Base-by-base conservation (phyloP, 768 basidiomycete genomes). In the Auriscalpium orientale region DNA sequence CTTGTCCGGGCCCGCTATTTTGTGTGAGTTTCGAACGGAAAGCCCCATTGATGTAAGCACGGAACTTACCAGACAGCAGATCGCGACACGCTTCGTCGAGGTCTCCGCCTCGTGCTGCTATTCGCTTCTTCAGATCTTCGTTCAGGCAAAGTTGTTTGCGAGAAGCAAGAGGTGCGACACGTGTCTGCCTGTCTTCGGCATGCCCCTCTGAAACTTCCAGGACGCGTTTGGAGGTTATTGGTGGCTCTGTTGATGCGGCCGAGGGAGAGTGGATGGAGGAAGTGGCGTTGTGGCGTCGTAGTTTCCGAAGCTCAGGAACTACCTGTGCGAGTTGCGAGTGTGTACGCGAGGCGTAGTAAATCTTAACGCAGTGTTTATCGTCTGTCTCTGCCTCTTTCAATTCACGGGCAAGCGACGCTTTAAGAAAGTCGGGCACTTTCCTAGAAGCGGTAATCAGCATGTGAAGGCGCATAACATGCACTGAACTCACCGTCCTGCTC, bases 291-390 rank as follows among this genome's bases (percentile, higher is more conserved):
- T 48, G 7, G 66, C 94, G 67, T 58, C 76, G 76, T n/a, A 95
- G 79, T 62, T 83, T 87, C 43, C 74, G 78, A 10, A 98, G 75
- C 66, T 99, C 97, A 4, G 88, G 86, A 16, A 94, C 76, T 4
- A 98, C 78, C 68, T 99, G 95, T 2, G 93, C 78, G 4, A 99
- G 80, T 65, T 99, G 95, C 1, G 95, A 95, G 70, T 99, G 95
- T 0, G 95, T 99, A 35, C 95, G 79, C 0, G 97, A 98, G 0
- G 95, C 89, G 65, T 95, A 97, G 68, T 84, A 97, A 58, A 98
- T 86, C 76, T 92, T 89, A 38, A 82, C 87, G 65, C 87, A 89
- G 4, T 78, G 77, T 56, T 84, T 76, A 18, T 76, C 74, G 58
- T 84, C 84, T 46, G 65, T 61, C 18, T 73, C 72, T 34, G 62